Conservation (phyloP, 768 basidiomycete genomes). For the Naganishia friedmannii region DNA sequence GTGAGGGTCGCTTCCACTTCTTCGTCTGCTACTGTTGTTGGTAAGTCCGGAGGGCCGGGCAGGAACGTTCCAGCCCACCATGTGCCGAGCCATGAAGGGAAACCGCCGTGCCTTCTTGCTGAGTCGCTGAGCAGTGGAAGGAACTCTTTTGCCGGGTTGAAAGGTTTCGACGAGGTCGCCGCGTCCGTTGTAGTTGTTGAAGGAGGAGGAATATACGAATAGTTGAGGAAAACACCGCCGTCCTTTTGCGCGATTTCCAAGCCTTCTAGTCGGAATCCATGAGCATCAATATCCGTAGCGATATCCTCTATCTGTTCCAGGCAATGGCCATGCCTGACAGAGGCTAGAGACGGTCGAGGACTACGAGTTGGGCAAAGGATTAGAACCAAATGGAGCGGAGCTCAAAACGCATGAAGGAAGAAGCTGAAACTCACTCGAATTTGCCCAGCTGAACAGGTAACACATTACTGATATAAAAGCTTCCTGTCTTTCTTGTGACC, state of each 20-base stretch:
- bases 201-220: slow-evolving; percentile 37
- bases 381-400: background rate
- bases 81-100: slow-evolving; percentile 48
- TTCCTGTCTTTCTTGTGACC: slow-evolving; percentile 11
- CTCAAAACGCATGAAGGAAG: background rate
- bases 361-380: background rate
- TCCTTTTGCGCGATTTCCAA: slow-evolving; percentile 43
- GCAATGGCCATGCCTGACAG: slow-evolving; percentile 41
- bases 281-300: slow-evolving; percentile 31
- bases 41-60: slow-evolving; percentile 16
- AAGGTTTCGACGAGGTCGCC: slow-evolving; percentile 16
- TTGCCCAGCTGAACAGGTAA: slow-evolving; percentile 42
- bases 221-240: slow-evolving; percentile 49
- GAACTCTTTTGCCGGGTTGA: slow-evolving; percentile 39
- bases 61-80: slow-evolving; percentile 39
- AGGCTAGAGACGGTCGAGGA: slow-evolving; percentile 39
- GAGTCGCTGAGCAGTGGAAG: slow-evolving; percentile 40
- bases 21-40: slow-evolving; percentile 19
- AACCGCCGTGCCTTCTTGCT: slow-evolving; percentile 43
- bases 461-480: slow-evolving; percentile 51
- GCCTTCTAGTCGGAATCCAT: slow-evolving; percentile 45
- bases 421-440: slow-evolving; percentile 38
- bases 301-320: slow-evolving; percentile 48
- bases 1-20: slow-evolving; percentile 14
- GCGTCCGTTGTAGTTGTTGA: background rate